Percentiles rank a stretch among this genome's conserved stretches.
phyloP scores from a whole-genome alignment of 352 stramenopile species.

The Phytophthora crassamura region DNA sequence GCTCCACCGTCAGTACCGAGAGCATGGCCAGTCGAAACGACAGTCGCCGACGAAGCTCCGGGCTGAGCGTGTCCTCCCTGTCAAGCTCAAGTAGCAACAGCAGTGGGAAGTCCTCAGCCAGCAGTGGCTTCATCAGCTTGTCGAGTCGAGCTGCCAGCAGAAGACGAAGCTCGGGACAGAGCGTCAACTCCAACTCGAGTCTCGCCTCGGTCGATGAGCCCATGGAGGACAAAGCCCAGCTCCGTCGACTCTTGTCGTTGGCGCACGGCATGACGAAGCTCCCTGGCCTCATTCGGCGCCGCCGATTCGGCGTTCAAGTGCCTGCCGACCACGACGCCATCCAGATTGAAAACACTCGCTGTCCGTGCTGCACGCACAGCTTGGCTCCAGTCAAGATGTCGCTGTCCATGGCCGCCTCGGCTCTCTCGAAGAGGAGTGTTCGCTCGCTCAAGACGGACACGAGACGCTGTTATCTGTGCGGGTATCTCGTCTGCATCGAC shows the following conservation, averaged over 20 bases:
- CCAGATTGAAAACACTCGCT: constrained; percentile 22
- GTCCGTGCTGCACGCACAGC: constrained; percentile 33
- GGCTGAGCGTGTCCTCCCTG: background rate
- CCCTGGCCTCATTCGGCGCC: constrained; percentile 22
- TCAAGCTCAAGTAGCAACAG: constrained; percentile 12
- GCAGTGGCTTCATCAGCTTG: background rate
- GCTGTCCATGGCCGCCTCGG: constrained; percentile 18
- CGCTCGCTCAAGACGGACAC: constrained; percentile 23
- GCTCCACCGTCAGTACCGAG: background rate
- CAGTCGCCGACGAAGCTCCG: constrained; percentile 12
- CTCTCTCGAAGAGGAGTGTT: constrained; percentile 20
- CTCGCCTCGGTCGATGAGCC: background rate
- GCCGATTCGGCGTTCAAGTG: constrained; percentile 24
- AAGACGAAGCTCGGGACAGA: background rate
- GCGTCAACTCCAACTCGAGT: too few relatives aligned
- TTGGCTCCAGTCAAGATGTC: constrained; percentile 28
- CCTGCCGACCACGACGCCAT: constrained; percentile 18
- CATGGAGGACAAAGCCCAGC: constrained; percentile 2
- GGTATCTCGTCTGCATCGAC: constrained; percentile 29
- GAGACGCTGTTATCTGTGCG: constrained; percentile 30
- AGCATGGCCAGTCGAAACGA: constrained; percentile 26
- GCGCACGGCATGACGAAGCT: constrained; percentile 26
- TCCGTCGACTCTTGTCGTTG: constrained; percentile 20
- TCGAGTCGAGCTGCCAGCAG: background rate
- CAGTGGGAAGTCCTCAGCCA: background rate